Conservation (phyloP, 441 rosid genomes). For the Omphalea diandra region DNA sequence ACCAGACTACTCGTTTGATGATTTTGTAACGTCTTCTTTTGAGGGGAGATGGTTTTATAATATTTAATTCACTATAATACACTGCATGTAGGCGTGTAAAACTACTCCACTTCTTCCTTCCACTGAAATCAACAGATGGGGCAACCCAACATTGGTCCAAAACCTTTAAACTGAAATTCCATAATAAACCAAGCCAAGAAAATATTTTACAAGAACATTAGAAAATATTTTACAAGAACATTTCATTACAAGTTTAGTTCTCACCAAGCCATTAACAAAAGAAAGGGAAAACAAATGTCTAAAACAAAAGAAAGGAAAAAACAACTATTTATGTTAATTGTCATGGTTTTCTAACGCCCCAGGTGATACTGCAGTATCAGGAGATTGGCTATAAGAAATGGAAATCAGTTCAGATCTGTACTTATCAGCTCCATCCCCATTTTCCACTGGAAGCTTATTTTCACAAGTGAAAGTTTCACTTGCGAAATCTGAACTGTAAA, state of each 20-base stretch:
- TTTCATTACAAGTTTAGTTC: not conserved
- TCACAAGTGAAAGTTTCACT: not conserved
- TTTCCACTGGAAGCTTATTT: not conserved
- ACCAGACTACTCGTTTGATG: too few relatives aligned
- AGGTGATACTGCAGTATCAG: conserved; percentile 9
- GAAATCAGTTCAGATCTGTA: conserved; percentile 32
- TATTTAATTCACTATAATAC: not conserved
- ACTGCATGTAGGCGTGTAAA: not conserved
- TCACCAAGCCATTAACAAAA: not conserved
- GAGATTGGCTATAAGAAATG: conserved; percentile 24
- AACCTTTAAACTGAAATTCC: not conserved
- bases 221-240: not conserved
- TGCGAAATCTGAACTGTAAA: conserved; percentile 4
- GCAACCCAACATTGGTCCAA: not conserved
- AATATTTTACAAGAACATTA: not conserved
- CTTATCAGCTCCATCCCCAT: conserved; percentile 26
- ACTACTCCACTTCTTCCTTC: not conserved
- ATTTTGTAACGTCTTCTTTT: too few relatives aligned
- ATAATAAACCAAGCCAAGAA: not conserved
- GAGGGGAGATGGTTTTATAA: too few relatives aligned
- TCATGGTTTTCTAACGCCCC: conserved; percentile 1
- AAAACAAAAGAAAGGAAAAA: not conserved
- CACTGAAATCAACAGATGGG: not conserved
- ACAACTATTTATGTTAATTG: not conserved
- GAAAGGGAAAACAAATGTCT: not conserved